Base-by-base conservation (phyloP, 805 yeast genomes). In the Ogataea chonburiensis region DNA sequence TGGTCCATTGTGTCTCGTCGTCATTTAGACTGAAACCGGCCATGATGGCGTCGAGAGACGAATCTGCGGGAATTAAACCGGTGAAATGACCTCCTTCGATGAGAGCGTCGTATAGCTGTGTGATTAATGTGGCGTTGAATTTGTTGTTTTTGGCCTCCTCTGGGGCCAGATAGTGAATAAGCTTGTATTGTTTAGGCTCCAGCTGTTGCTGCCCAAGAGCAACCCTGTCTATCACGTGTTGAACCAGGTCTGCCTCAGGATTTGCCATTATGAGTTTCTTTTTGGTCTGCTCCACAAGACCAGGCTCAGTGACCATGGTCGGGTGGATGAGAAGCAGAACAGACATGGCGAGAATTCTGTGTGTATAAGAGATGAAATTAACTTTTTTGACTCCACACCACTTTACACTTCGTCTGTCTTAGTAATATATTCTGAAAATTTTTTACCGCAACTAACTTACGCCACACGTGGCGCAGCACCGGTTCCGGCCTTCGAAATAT, bases 251-350 rank as follows among this genome's bases (percentile, higher is more conserved):
- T 7, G 66, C 51, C 17, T 54, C 56, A 4, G 67, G 59, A 31
- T 48, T 47, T 21, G 60, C 45, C 5, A 34, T 17, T 12, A 40
- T 32, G 24, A 71, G 52, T 12, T 49, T 40, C 10, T 43, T 40
- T 55, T 77, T 75, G 25, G 63, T 56, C 1, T 43, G 24, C 30
- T 63, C 69, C 13, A 79, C 75, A 13, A 61, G 36, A 4, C 56
- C 63, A 28, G 79, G 81, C 24, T 72, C 70, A 0, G 81, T 73
- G 9, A 80, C 84, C 31, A 75, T 70, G 6, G 84, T 80, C 13
- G 87, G 87, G 51, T 81, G 87, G 36, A 81, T 67, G 32, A 81
- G 63, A 17, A 80, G 58, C 37, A 79, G 59, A 14, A 58, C 50
- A 19, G 43, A 21, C 45, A 42, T 46, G 17, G 15, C 38, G 17